Evolutionary conservation across 75 land plant species (phyloP), one percentile per base, ranked within the genome.

Genomic region (Sequoia sempervirens): DNA sequence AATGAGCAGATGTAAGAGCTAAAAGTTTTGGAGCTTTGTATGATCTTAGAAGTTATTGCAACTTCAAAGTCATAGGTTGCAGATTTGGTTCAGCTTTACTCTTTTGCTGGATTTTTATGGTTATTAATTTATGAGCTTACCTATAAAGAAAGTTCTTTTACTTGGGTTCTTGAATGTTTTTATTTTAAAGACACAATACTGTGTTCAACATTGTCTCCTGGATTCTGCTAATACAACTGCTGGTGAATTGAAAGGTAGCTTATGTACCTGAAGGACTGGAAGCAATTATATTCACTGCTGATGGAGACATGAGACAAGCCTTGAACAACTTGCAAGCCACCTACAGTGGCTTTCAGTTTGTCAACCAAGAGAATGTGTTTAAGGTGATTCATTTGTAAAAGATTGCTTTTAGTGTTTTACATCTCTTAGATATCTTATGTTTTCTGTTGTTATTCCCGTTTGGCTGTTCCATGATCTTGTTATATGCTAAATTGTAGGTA

Each of bases 241-340:
- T 75, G 69, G 26, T 83, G 26, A 36, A 28, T 45, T 46, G 82
- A 61, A 66, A 98, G 99, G 99, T 98, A 45, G 96, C 99, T 14
- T 96, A 96, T 89, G 93, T 96, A 53, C 99, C 96, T 36, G 99
- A 96, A 89, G 99, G 99, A 26, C 91, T 98, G 87, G 99, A 97
- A 87, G 99, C 99, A n/a, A 94, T 98, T 37, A 96, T 98, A 38
- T 98, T 98, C 86, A 98, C 99, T 70, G 99, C 99, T 86, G 99
- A 98, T 95, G 99, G 99, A 70, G 99, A 98, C 82, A 98, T 98
- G 99, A 92, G 99, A 73, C 99, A 98, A 85, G 99, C 99, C 38
- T 86, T 98, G 88, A 98, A 98, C 83, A 98, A 98, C 83, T 86
- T 98, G 85, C 99, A 98, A 84, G 99, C 99, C 53, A 96, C 99